A percentile compares a stretch with the other conserved stretches of the same genome.
phyloP scores from a whole-genome alignment of 139 green algal genomes.

The Micractinium sp. region DNA sequence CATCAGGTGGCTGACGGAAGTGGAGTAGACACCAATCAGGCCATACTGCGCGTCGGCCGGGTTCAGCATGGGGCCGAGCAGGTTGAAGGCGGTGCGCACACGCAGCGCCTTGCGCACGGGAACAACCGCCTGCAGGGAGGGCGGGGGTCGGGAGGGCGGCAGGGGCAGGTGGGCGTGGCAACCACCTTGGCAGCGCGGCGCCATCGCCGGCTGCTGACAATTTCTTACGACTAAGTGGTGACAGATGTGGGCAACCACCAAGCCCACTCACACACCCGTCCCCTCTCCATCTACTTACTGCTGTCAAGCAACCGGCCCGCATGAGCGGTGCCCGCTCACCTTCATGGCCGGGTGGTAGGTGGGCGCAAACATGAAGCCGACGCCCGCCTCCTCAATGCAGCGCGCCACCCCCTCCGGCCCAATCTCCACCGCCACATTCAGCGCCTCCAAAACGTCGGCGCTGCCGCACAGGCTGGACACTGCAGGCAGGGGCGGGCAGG shows the following conservation, averaged over 20 bases:
- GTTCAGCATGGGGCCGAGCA: conserved; percentile 98
- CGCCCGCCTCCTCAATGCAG: conserved; percentile 85
- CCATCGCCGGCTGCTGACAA: too few relatives aligned
- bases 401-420: conserved; percentile 76
- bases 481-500: not conserved
- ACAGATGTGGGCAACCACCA: too few relatives aligned
- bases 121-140: conserved; percentile 58
- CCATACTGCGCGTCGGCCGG: conserved; percentile 85
- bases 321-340: not conserved
- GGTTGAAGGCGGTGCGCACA: conserved; percentile 91
- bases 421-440: conserved; percentile 94
- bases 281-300: too few relatives aligned
- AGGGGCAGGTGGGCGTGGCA: conserved; percentile 76
- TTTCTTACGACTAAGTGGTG: not conserved
- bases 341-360: conserved; percentile 84
- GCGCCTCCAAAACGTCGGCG: conserved; percentile 93
- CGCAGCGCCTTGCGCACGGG: conserved; percentile 74
- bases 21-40: conserved; percentile 93
- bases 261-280: too few relatives aligned
- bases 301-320: too few relatives aligned
- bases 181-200: conserved; percentile 48
- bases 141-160: conserved; percentile 45
- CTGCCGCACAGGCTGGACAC: conserved; percentile 94
- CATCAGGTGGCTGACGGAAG: conserved; percentile 83
- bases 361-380: conserved; percentile 99